These are phyloP conservation scores for Pisolithus albus DNA, from an alignment of 768 basidiomycete genomes.

Conservation along the genomic window DNA sequence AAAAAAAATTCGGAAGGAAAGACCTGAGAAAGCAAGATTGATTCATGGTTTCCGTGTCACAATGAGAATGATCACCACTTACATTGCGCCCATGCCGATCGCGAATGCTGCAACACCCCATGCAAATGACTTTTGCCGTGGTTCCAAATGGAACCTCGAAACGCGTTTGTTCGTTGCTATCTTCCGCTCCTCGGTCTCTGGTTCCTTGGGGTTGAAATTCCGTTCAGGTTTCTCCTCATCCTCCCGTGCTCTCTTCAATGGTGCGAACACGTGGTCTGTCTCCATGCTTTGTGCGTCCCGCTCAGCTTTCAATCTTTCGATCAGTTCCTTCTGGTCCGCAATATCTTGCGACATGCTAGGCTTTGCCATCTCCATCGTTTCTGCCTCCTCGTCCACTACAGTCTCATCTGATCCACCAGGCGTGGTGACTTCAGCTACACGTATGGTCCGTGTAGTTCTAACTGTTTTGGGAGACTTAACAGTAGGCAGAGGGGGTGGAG, in stretches of 20 bases:
- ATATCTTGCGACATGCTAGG: conserved; percentile 67
- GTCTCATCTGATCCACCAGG: conserved; percentile 58
- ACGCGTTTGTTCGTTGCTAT: conserved; percentile 63
- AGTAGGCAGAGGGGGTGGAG: conserved; percentile 21
- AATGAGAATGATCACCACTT: too few relatives aligned
- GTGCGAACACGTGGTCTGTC: conserved; percentile 16
- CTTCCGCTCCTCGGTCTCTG: conserved; percentile 49
- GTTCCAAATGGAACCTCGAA: conserved; percentile 48
- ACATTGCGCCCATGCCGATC: conserved; percentile 77
- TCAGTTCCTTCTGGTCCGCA: conserved; percentile 69
- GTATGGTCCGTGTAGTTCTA: conserved; percentile 15
- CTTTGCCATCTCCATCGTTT: conserved; percentile 50
- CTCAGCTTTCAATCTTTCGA: conserved; percentile 63
- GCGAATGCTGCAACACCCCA: conserved; percentile 87
- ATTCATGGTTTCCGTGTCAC: background rate
- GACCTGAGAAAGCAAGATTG: conserved; percentile 30
- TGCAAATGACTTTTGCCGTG: conserved; percentile 66
- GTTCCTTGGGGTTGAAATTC: conserved; percentile 63
- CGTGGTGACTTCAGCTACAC: conserved; percentile 32
- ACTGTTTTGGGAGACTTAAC: conserved; percentile 30
- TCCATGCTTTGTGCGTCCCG: conserved; percentile 31
- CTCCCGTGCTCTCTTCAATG: conserved; percentile 48
- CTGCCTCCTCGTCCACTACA: conserved; percentile 58
- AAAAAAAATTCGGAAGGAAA: conserved; percentile 48
- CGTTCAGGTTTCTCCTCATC: conserved; percentile 35